Percentiles rank a stretch among this genome's conserved stretches.
Conservation (phyloP, 805 yeast genomes). For the Hanseniaspora occidentalis region DNA sequence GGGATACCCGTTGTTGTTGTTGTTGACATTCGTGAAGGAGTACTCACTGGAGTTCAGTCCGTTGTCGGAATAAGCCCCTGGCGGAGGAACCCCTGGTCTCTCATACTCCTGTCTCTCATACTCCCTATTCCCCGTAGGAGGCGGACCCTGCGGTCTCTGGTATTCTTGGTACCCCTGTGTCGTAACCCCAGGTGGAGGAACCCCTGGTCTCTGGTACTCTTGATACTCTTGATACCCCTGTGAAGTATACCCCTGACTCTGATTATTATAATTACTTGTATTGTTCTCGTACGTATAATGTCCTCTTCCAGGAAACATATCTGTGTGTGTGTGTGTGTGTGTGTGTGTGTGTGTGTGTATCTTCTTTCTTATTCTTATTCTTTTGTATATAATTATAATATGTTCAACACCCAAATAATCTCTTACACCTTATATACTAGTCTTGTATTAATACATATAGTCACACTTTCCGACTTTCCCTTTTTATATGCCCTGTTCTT, state of each 20-base stretch:
- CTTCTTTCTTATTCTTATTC: background rate
- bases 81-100: constrained; percentile 12
- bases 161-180: constrained; percentile 1
- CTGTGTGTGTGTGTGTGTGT: background rate
- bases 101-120: constrained; percentile 8
- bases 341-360: background rate
- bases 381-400: background rate
- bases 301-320: constrained; percentile 24
- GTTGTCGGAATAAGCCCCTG: constrained; percentile 6
- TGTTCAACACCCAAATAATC: too few relatives aligned
- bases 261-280: background rate
- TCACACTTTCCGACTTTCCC: too few relatives aligned
- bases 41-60: constrained; percentile 8
- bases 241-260: constrained; percentile 3
- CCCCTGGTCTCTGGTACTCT: constrained; percentile 6
- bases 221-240: constrained; percentile 20
- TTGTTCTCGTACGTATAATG: constrained; percentile 20
- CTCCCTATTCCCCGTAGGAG: constrained; percentile 7
- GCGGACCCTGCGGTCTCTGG: background rate
- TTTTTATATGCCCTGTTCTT: too few relatives aligned
- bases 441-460: too few relatives aligned
- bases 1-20: constrained; percentile 4
- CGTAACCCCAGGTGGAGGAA: constrained; percentile 1
- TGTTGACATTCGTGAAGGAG: constrained; percentile 16
- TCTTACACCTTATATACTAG: too few relatives aligned